phyloP scores from a whole-genome alignment of 805 yeast species.

The Diddensiella caesifluorescens region DNA sequence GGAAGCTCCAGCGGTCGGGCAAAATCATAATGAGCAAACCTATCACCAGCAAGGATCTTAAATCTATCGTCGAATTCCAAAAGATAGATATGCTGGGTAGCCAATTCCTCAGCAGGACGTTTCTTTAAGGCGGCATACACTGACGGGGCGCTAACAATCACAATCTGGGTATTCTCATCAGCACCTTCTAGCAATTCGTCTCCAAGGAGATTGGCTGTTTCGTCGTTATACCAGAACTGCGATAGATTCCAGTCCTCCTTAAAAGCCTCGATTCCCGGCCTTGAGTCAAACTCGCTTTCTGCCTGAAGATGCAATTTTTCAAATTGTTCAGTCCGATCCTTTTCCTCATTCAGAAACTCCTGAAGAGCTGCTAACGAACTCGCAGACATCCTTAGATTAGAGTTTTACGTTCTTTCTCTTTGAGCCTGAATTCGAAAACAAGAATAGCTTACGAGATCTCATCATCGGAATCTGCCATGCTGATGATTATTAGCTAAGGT shows the following conservation, averaged over 20 bases:
- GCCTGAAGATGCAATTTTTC: conserved; percentile 49
- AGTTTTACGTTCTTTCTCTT: too few relatives aligned
- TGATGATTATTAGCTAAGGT: too few relatives aligned
- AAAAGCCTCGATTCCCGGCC: conserved; percentile 60
- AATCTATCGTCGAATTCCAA: conserved; percentile 79
- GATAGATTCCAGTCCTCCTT: conserved; percentile 93
- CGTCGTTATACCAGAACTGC: conserved; percentile 80
- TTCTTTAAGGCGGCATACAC: conserved; percentile 77
- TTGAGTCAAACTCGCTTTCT: conserved; percentile 47
- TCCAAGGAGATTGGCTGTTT: conserved; percentile 64
- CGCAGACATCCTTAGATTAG: conserved; percentile 43
- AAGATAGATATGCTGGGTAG: conserved; percentile 58
- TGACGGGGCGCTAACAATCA: conserved; percentile 84
- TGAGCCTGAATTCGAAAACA: too few relatives aligned
- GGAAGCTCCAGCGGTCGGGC: conserved; percentile 62
- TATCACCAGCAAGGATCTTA: conserved; percentile 62
- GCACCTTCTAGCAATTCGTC: conserved; percentile 74
- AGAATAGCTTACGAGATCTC: too few relatives aligned
- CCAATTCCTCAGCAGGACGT: conserved; percentile 45
- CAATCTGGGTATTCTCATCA: conserved; percentile 61
- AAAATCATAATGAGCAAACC: conserved; percentile 73
- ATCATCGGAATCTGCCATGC: too few relatives aligned
- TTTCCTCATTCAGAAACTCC: conserved; percentile 64
- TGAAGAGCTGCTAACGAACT: conserved; percentile 50
- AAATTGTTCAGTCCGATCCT: conserved; percentile 50